Percentiles rank a stretch among this genome's conserved stretches.
Evolutionary conservation across 2,329 filamentous ascomycete species (phyloP).

Genomic region (Pseudogymnoascus sp.): DNA sequence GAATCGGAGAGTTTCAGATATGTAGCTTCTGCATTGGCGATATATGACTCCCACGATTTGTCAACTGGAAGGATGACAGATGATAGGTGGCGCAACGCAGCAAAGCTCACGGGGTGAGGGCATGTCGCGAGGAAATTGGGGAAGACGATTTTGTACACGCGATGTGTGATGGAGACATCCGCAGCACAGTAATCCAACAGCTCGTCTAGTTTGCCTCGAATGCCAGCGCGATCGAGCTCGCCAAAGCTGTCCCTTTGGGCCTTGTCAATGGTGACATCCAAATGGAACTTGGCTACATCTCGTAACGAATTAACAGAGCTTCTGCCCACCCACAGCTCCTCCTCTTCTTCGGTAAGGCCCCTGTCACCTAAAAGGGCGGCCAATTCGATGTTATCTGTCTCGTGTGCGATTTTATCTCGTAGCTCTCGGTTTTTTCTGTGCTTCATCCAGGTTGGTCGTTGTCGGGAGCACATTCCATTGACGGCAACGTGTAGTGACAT

Average conservation of each 20-base stretch:
- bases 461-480: conserved; percentile 97
- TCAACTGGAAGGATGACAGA: conserved; percentile 89
- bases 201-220: conserved; percentile 67
- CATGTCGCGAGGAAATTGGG: conserved; percentile 83
- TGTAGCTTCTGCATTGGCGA: conserved; percentile 74
- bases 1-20: conserved; percentile 70
- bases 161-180: conserved; percentile 87
- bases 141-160: conserved; percentile 90
- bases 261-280: conserved; percentile 88
- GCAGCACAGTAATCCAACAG: conserved; percentile 91
- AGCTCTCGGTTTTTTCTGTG: conserved; percentile 85
- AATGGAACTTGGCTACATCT: conserved; percentile 95
- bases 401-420: conserved; percentile 67
- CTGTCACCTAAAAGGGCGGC: conserved; percentile 62
- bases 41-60: conserved; percentile 78
- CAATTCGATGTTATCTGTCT: conserved; percentile 65
- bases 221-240: conserved; percentile 64
- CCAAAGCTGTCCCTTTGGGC: conserved; percentile 79
- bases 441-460: conserved; percentile 95
- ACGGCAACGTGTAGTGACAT: conserved; percentile 98
- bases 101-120: conserved; percentile 95
- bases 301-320: conserved; percentile 93
- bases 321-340: conserved; percentile 89
- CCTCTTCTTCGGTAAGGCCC: conserved; percentile 70
- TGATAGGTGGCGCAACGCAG: conserved; percentile 84